phyloP scores from a whole-genome alignment of 2,329 filamentous ascomycete species.

The Pestalotiopsis fici region DNA sequence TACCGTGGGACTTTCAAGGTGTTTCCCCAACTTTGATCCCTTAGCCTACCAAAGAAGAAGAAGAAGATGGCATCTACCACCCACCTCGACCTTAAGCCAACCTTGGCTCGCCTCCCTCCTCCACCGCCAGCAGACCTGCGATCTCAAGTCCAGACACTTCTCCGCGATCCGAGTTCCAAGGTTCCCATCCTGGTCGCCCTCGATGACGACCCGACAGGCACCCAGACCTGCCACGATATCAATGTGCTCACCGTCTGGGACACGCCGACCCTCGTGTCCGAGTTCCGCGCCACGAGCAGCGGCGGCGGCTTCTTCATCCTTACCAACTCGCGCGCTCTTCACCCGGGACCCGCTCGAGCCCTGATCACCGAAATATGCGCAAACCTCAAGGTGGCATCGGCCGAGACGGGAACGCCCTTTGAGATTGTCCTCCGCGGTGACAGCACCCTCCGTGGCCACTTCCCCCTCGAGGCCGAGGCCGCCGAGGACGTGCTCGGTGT shows the following conservation, averaged over 20 bases:
- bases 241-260: constrained; percentile 57
- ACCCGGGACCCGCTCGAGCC: constrained; percentile 43
- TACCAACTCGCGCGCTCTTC: constrained; percentile 59
- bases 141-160: constrained; percentile 4
- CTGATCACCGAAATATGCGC: constrained; percentile 52
- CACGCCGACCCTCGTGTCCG: constrained; percentile 38
- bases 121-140: constrained; percentile 3
- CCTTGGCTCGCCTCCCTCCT: constrained; percentile 12
- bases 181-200: constrained; percentile 39
- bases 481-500: constrained; percentile 49
- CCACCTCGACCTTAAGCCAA: constrained; percentile 8
- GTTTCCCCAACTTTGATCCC: background rate
- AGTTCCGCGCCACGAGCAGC: constrained; percentile 38
- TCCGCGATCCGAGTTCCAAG: constrained; percentile 8
- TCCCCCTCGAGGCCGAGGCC: constrained; percentile 55
- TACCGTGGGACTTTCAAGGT: background rate
- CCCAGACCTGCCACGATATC: constrained; percentile 61
- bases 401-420: constrained; percentile 37
- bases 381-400: constrained; percentile 47
- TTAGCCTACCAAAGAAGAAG: background rate
- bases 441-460: constrained; percentile 58
- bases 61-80: background rate
- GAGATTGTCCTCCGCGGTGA: constrained; percentile 60
- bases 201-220: constrained; percentile 62
- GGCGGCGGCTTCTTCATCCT: constrained; percentile 59